Conservation (phyloP, 306 rosid species). For the Cicer pinnatifidum region DNA sequence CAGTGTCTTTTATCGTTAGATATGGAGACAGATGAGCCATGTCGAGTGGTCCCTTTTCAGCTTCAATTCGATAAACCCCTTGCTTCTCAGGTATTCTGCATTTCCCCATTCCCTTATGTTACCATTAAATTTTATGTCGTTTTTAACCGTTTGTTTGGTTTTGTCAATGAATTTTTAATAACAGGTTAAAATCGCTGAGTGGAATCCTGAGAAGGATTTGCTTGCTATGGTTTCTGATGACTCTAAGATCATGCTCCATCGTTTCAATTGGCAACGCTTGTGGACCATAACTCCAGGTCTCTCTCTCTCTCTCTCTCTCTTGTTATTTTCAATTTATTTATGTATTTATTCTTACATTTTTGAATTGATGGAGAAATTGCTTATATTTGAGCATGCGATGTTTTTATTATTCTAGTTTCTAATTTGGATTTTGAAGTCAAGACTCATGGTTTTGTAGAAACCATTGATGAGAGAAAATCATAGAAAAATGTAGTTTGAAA, state of each 20-base stretch:
- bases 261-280: conserved; percentile 96
- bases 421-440: conserved; percentile 11
- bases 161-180: conserved; percentile 36
- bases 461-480: too few species aligned
- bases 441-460: too few species aligned
- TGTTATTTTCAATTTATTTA: background rate
- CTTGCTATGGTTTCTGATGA: conserved; percentile 96
- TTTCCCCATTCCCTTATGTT: background rate
- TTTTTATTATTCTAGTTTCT: background rate
- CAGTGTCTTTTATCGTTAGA: background rate
- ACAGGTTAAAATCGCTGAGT: conserved; percentile 82
- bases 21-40: conserved; percentile 82
- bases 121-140: background rate
- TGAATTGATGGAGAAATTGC: background rate
- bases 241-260: conserved; percentile 89
- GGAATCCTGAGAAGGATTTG: conserved; percentile 98
- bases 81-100: conserved; percentile 68
- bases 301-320: conserved; percentile 6
- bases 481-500: too few species aligned
- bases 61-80: conserved; percentile 90
- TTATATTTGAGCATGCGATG: background rate
- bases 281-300: conserved; percentile 94
- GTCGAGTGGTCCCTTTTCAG: conserved; percentile 78
- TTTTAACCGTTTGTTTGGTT: conserved; percentile 19
- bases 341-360: background rate